A percentile compares a stretch with the other conserved stretches of the same genome.
These are phyloP conservation scores for Hypoxylon lenormandii DNA, from an alignment of 495 filamentous ascomycete genomes.

Conservation along the genomic window DNA sequence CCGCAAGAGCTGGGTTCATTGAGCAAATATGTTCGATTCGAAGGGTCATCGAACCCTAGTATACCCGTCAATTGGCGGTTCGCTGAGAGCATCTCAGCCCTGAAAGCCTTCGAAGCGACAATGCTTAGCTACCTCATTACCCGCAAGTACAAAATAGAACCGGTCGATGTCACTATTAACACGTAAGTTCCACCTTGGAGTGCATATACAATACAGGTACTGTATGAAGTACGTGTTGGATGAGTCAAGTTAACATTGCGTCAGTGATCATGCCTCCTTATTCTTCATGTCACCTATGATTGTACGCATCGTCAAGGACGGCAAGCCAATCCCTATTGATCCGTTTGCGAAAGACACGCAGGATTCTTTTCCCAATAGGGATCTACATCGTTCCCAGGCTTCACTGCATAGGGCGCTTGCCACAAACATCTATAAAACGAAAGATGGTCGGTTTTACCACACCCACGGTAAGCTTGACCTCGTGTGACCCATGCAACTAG, in stretches of 20 bases:
- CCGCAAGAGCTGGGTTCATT: slow-evolving; percentile 8
- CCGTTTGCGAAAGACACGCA: not conserved
- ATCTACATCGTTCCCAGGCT: slow-evolving; percentile 21
- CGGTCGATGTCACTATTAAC: no score
- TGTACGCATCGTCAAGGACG: slow-evolving; percentile 6
- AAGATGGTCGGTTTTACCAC: slow-evolving; percentile 63
- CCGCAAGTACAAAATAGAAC: no score
- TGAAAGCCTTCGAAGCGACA: no score
- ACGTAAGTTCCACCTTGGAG: no score
- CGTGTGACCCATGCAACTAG: not conserved
- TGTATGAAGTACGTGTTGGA: no score
- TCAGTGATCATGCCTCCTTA: slow-evolving; percentile 42
- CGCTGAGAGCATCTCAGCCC: no score
- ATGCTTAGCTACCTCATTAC: no score
- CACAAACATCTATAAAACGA: slow-evolving; percentile 66
- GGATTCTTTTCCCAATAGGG: slow-evolving; percentile 7
- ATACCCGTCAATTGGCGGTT: no score
- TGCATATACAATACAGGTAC: no score
- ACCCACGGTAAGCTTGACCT: slow-evolving; percentile 52
- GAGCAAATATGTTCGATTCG: no score
- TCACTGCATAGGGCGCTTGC: slow-evolving; percentile 25
- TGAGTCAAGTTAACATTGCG: no score
- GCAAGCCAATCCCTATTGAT: not conserved
- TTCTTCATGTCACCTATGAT: slow-evolving; percentile 41
- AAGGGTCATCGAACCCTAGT: no score